phyloP scores from a whole-genome alignment of 768 basidiomycete genomes.

The Auricularia sp. region DNA sequence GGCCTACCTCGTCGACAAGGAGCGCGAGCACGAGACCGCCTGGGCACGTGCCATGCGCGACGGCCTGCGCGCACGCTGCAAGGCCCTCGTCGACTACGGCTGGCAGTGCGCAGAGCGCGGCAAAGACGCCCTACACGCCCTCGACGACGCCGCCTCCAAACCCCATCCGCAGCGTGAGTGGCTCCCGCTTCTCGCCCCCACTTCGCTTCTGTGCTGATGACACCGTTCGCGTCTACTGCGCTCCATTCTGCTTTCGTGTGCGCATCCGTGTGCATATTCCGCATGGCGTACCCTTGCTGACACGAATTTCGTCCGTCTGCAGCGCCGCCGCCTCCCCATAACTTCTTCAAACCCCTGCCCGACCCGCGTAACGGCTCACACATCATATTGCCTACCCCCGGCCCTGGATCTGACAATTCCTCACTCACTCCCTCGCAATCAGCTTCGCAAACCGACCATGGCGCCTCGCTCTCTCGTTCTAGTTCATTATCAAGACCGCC shows the following conservation, averaged over 20 bases:
- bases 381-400: neutral
- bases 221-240: constrained; percentile 3
- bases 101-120: constrained; percentile 61
- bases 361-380: constrained; percentile 2
- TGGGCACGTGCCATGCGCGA: constrained; percentile 48
- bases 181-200: constrained; percentile 4
- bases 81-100: constrained; percentile 60
- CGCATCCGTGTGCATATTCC: neutral
- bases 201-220: neutral
- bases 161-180: constrained; percentile 3
- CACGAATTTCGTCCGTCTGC: neutral
- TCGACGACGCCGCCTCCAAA: constrained; percentile 20
- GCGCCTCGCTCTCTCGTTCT: neutral
- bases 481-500: neutral
- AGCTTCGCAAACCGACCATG: constrained; percentile 45
- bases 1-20: constrained; percentile 57
- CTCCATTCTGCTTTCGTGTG: neutral
- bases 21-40: constrained; percentile 46
- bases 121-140: constrained; percentile 43
- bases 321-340: neutral
- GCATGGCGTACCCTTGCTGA: neutral
- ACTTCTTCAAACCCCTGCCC: constrained; percentile 7
- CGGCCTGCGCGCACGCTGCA: constrained; percentile 52
- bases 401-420: constrained; percentile 3
- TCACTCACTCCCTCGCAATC: constrained; percentile 71